phyloP scores from a whole-genome alignment of 768 basidiomycete species.

The Mycena galericulata region DNA sequence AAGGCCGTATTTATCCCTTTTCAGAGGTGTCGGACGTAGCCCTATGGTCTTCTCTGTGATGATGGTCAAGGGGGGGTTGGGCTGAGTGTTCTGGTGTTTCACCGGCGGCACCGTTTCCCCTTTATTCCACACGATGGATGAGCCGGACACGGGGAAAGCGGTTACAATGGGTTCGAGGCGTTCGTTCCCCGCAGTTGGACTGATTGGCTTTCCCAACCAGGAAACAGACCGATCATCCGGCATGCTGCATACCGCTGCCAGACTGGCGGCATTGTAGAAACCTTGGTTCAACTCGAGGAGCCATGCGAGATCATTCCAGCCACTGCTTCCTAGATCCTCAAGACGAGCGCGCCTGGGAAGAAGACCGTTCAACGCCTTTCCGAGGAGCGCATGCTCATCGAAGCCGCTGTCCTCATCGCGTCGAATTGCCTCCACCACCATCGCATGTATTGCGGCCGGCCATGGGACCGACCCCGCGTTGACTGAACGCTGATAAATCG shows the following conservation, averaged over 20 bases:
- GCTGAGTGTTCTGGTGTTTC: neutral
- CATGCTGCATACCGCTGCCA: constrained; percentile 32
- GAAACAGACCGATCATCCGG: constrained; percentile 12
- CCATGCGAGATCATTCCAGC: constrained; percentile 44
- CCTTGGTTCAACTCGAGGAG: constrained; percentile 43
- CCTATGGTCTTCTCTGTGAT: constrained; percentile 3
- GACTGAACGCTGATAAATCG: constrained; percentile 18
- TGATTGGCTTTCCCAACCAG: constrained; percentile 40
- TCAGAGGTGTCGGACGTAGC: constrained; percentile 4
- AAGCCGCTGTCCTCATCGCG: constrained; percentile 31
- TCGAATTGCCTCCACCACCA: constrained; percentile 37
- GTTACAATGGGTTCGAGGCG: constrained; percentile 38
- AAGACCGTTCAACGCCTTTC: constrained; percentile 41
- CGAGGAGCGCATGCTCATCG: constrained; percentile 36
- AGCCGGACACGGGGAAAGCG: constrained; percentile 35
- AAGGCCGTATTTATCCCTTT: neutral
- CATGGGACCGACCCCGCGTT: constrained; percentile 23
- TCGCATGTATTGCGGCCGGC: constrained; percentile 19
- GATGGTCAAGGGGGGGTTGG: constrained; percentile 4
- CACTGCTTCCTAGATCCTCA: constrained; percentile 25
- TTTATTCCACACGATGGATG: neutral
- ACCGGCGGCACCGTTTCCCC: too few species aligned
- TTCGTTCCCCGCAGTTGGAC: constrained; percentile 36
- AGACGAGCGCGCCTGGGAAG: constrained; percentile 37
- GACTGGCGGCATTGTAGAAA: constrained; percentile 41